Percentiles rank a stretch among this genome's conserved stretches.
phyloP scores from a whole-genome alignment of 371 early-diverging fungal genomes.

The Blakeslea trispora region DNA sequence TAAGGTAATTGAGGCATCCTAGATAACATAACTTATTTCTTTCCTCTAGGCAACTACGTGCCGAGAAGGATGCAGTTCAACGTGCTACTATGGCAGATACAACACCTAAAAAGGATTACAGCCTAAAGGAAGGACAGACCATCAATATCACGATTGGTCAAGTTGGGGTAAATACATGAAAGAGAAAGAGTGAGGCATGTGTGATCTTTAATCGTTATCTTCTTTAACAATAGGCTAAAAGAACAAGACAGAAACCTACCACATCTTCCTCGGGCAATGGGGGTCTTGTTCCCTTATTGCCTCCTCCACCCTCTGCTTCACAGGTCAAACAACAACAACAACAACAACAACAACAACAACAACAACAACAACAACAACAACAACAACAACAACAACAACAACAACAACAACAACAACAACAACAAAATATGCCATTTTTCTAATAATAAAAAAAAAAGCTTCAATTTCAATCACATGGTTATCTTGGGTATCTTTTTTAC shows the following conservation, averaged over 20 bases:
- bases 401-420: conserved; percentile 44
- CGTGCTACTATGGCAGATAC: conserved; percentile 45
- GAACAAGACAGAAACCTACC: conserved; percentile 32
- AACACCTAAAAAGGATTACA: conserved; percentile 76
- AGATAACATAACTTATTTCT: too few relatives aligned
- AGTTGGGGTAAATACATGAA: conserved; percentile 54
- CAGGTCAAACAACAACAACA: conserved; percentile 54
- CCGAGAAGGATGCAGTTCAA: conserved; percentile 54
- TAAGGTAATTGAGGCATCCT: conserved; percentile 34
- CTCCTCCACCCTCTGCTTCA: conserved; percentile 58
- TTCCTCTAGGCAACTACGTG: conserved; percentile 56
- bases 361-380: conserved; percentile 42
- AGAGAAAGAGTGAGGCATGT: too few relatives aligned
- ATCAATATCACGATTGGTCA: conserved; percentile 77
- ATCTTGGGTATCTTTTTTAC: too few relatives aligned
- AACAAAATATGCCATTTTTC: conserved; percentile 21
- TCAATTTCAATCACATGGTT: too few relatives aligned
- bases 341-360: conserved; percentile 25
- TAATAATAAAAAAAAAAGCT: conserved; percentile 2
- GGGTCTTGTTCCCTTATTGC: conserved; percentile 46
- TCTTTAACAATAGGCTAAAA: conserved; percentile 21
- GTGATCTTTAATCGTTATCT: not conserved
- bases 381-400: conserved; percentile 34
- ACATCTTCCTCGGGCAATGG: conserved; percentile 6
- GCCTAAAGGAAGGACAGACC: conserved; percentile 85